phyloP scores from a whole-genome alignment of 2,329 filamentous ascomycete species.

The Pseudovirgaria hyperparasitica region DNA sequence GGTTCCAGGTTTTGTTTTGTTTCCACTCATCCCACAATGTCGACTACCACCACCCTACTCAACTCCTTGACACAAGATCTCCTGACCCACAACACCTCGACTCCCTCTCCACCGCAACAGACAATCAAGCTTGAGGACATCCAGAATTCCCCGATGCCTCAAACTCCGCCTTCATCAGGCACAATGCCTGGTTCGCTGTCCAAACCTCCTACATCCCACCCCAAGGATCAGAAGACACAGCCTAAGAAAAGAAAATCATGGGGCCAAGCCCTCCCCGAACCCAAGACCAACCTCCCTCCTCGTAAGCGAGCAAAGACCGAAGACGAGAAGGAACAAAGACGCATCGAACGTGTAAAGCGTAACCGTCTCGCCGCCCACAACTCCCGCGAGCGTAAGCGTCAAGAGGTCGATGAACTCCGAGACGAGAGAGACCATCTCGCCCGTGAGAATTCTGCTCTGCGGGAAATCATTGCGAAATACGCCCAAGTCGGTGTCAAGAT shows the following conservation, averaged over 20 bases:
- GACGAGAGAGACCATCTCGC: conserved; percentile 52
- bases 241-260: conserved; percentile 96
- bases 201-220: conserved; percentile 1
- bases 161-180: conserved; percentile 11
- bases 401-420: conserved; percentile 75
- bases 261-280: conserved; percentile 92
- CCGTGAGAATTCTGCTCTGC: conserved; percentile 45
- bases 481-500: conserved; percentile 9
- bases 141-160: conserved; percentile 10
- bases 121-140: conserved; percentile 32
- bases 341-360: conserved; percentile 90
- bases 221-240: conserved; percentile 32
- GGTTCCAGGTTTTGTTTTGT: too few species aligned
- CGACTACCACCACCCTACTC: too few species aligned
- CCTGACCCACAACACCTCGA: too few species aligned
- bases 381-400: conserved; percentile 83
- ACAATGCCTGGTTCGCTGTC: conserved; percentile 1
- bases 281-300: conserved; percentile 90
- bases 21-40: too few species aligned
- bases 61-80: too few species aligned
- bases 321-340: conserved; percentile 95
- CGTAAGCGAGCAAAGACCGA: conserved; percentile 97
- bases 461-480: conserved; percentile 32
- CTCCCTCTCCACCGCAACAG: conserved; percentile 15
- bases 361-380: conserved; percentile 95